phyloP scores from a whole-genome alignment of 179 eudicot species.

The Heliamphora pulchella region DNA sequence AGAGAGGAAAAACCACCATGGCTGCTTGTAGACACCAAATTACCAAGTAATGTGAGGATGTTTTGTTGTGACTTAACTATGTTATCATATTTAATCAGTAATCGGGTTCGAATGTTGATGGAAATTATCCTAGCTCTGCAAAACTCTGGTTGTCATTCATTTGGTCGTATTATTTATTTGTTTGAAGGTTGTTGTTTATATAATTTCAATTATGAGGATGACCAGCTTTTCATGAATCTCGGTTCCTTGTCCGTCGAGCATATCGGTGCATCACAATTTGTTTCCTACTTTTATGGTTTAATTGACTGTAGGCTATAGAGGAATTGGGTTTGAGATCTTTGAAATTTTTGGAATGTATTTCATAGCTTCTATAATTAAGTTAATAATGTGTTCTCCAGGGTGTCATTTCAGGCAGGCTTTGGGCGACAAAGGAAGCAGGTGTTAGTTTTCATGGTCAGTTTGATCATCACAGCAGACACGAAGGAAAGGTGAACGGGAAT shows the following conservation, averaged over 20 bases:
- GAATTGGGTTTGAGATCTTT: background rate
- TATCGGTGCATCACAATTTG: too few relatives aligned
- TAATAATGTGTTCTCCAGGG: conserved; percentile 26
- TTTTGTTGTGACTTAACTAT: background rate
- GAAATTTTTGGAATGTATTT: background rate
- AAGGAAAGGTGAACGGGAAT: conserved; percentile 6
- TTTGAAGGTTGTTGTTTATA: background rate
- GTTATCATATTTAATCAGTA: background rate
- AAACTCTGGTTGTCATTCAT: background rate
- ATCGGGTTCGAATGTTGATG: background rate
- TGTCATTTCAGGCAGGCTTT: conserved; percentile 21
- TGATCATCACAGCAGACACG: conserved; percentile 12
- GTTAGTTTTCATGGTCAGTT: conserved; percentile 11
- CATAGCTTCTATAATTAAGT: background rate
- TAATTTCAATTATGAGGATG: background rate
- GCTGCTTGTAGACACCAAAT: background rate
- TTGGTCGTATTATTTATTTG: background rate
- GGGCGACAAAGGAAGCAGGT: conserved; percentile 20
- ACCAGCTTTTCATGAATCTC: background rate
- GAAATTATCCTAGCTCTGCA: background rate
- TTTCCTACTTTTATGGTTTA: background rate
- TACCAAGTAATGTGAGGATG: background rate
- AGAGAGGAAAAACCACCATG: background rate
- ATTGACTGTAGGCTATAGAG: too few relatives aligned
- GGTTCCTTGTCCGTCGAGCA: background rate